Evolutionary conservation across 345 rosid genomes (phyloP).

Genomic region (Rhizophora mangle): DNA sequence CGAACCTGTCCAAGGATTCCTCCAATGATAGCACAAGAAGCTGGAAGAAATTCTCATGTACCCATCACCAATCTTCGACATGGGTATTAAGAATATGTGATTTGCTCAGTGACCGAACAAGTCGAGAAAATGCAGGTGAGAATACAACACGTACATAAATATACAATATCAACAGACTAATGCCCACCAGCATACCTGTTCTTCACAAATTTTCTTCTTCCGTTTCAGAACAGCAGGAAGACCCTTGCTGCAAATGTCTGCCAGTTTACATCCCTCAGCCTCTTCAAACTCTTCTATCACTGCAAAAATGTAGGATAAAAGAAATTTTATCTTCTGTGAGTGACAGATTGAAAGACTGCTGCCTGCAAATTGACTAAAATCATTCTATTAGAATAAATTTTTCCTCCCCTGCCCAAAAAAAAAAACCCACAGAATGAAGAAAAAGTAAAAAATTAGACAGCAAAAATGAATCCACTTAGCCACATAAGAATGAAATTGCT

Average conservation of each 20-base stretch:
- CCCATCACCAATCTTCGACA: constrained; percentile 58
- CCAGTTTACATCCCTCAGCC: constrained; percentile 49
- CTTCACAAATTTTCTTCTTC: constrained; percentile 67
- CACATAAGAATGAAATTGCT: background rate
- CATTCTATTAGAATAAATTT: background rate
- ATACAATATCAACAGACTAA: background rate
- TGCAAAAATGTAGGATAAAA: constrained; percentile 22
- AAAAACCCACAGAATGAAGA: too few relatives aligned
- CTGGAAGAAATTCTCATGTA: constrained; percentile 67
- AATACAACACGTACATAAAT: background rate
- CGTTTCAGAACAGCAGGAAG: constrained; percentile 56
- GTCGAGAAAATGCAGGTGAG: constrained; percentile 2
- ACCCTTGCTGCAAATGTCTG: constrained; percentile 48
- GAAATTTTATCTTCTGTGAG: constrained; percentile 1
- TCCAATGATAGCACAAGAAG: constrained; percentile 85
- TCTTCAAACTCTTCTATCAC: constrained; percentile 82
- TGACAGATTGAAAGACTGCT: background rate
- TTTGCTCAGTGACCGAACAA: constrained; percentile 52
- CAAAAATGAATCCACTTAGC: background rate
- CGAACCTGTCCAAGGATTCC: constrained; percentile 89
- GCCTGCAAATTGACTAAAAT: background rate
- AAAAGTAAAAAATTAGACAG: background rate
- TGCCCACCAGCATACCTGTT: constrained; percentile 42
- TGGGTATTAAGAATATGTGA: constrained; percentile 56
- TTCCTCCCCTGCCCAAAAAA: too few relatives aligned